Evolutionary conservation across 352 stramenopile species (phyloP), one percentile per base, ranked within the genome.

Genomic region (Phytophthora tentaculata): DNA sequence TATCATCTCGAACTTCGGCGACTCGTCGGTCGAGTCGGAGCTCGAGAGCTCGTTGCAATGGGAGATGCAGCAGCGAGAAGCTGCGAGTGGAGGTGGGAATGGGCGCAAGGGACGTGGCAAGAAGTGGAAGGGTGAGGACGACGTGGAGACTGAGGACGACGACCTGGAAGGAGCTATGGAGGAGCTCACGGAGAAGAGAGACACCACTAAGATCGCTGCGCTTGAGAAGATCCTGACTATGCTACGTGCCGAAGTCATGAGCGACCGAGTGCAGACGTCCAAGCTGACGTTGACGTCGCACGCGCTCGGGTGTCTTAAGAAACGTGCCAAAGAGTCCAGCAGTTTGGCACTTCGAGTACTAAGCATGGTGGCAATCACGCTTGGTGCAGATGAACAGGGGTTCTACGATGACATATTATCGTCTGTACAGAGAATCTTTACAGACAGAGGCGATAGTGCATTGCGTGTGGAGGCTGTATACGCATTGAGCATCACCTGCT

Each of bases 171-270:
- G 76, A 5, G 77, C 77, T 6, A 77, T 89, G 23, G 83, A 87
- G 47, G 67, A 86, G 58, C 77, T 91, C 44, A 69, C 45, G 19
- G 83, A 91, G 71, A 91, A 91, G 73, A 78, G 83, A 44, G 83
- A 91, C 57, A 73, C 72, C 17, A 84, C 73, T 43, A 89, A 89
- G 61, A 67, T 88, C 59, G 59, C 74, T n/a, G 83, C 80, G 10
- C 63, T 91, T 17, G 63, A 81, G 17, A 85, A 85, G 66, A 86
- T 91, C 61, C 52, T 88, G 35, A 23, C 20, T 1, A 53, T 89
- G 55, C 63, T 91, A 23, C 73, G 77, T 16, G 52, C 62, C 1
- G 59, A 76, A 1, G 83, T 86, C 14, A 55, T 88, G 56, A 75
- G 64, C 19, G 67, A 87, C 44, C 74, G 77, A 19, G 66, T 84